These are phyloP conservation scores for Sinapis alba DNA, from an alignment of 441 rosid genomes.

Conservation along the genomic window DNA sequence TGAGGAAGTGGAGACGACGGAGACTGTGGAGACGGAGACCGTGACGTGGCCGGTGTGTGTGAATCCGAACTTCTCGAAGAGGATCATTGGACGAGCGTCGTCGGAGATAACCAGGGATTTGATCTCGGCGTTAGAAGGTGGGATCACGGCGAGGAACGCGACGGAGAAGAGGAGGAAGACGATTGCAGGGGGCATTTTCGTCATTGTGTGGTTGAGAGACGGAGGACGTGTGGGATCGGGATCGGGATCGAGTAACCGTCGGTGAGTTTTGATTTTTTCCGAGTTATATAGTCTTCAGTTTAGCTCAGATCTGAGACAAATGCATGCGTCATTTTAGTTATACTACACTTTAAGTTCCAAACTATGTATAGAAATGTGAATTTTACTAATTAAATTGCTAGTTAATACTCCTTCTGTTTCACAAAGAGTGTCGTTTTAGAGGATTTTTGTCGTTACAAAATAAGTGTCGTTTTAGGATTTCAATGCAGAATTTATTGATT, in stretches of 20 bases:
- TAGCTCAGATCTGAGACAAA: conserved; percentile 29
- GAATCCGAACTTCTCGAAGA: conserved; percentile 97
- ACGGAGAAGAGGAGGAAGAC: conserved; percentile 40
- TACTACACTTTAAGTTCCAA: not conserved
- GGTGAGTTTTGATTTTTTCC: conserved; percentile 11
- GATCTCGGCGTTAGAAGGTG: conserved; percentile 76
- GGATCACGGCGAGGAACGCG: conserved; percentile 36
- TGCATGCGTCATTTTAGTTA: not conserved
- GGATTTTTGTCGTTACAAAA: too few relatives aligned
- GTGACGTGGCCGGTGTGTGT: conserved; percentile 77
- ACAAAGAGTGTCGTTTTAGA: too few relatives aligned
- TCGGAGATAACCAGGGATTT: conserved; percentile 63
- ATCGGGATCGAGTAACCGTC: conserved; percentile 25
- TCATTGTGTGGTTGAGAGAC: conserved; percentile 37
- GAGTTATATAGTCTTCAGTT: not conserved
- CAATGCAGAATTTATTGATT: too few relatives aligned
- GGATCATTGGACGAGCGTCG: conserved; percentile 87
- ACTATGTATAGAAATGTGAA: not conserved
- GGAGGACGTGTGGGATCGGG: conserved; percentile 17
- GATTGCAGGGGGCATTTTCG: conserved; percentile 42
- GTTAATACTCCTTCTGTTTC: too few relatives aligned
- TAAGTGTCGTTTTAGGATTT: too few relatives aligned
- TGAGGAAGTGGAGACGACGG: conserved; percentile 52
- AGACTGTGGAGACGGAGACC: conserved; percentile 67
- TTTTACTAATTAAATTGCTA: too few relatives aligned